Base-by-base conservation (phyloP, 805 yeast species). In the Cyberlindnera maclurae region DNA sequence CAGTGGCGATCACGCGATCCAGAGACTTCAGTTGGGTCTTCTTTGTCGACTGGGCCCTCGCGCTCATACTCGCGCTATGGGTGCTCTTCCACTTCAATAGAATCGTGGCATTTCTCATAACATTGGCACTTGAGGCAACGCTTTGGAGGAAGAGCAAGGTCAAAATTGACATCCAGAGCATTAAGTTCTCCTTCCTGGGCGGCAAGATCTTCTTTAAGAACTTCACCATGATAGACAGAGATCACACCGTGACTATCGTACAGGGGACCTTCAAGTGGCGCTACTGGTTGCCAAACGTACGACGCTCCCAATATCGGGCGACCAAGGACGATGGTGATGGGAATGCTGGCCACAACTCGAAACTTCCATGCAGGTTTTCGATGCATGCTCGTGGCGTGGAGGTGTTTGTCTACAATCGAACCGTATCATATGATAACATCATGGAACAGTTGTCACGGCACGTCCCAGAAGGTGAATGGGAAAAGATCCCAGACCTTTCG, bases 241-340 rank as follows among this genome's bases (percentile, higher is more conserved):
- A 89, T 60, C 77, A 77, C 44, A 77, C 95, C 2, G 54, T 86
- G 1, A 73, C 86, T 9, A 68, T 84, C 1, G 70, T 84, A 20
- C 79, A 80, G 43, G 82, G 90, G 1, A 75, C 77, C 49, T 54
- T 90, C 20, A 84, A 95, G 0, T 93, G 97, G 97, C 62, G 94
- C 43, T 90, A 87, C 58, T 93, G 97, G 97, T 64, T 86, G 37
- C 62, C 65, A 4, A 55, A 60, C 5, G 57, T 69, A 13, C 61
- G 73, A 47, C 43, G 45, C 42, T 46, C 34, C 15, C 33, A 37
- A 22, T 28, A 31, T 12, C 29, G 51, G 38, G 26, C 52, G 30
- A 9, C 38, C 7, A 31, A 33, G 18, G 31, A 37, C 40, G 29
- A 41, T 33, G 31, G 43, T n/a, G 47, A 50, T 12, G 17, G 8